phyloP scores from a whole-genome alignment of 495 filamentous ascomycete species.

The Podospora conica region DNA sequence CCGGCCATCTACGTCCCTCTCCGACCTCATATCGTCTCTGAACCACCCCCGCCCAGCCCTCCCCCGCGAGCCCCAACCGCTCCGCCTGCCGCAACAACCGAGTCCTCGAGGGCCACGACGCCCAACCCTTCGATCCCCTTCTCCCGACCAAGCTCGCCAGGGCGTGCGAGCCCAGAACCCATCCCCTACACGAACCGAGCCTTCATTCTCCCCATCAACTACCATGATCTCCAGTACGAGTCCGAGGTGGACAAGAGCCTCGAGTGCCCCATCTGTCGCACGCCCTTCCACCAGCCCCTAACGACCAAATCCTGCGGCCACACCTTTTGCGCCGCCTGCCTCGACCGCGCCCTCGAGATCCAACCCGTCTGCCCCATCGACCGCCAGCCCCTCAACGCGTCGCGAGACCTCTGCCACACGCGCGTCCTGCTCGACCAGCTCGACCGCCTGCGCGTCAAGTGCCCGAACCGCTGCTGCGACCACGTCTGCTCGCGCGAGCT shows the following conservation, averaged over 20 bases:
- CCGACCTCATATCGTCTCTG: slow-evolving; percentile 1
- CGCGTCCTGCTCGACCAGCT: slow-evolving; percentile 54
- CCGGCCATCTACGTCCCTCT: neutral
- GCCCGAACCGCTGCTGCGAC: slow-evolving; percentile 64
- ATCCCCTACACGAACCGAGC: slow-evolving; percentile 5
- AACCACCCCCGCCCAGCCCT: slow-evolving; percentile 2
- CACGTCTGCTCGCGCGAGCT: slow-evolving; percentile 57
- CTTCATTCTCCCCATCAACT: slow-evolving; percentile 40
- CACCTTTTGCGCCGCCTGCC: slow-evolving; percentile 67
- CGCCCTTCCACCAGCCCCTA: slow-evolving; percentile 65
- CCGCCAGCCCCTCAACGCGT: slow-evolving; percentile 36
- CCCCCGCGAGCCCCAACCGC: slow-evolving; percentile 6
- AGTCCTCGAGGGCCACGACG: slow-evolving; percentile 7
- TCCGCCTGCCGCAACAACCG: slow-evolving; percentile 6
- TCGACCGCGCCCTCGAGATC: slow-evolving; percentile 52
- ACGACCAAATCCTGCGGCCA: slow-evolving; percentile 58
- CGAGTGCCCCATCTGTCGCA: slow-evolving; percentile 77
- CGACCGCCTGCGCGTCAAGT: slow-evolving; percentile 68
- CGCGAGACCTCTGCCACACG: slow-evolving; percentile 21
- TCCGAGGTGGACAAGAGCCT: slow-evolving; percentile 66
- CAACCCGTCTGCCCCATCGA: slow-evolving; percentile 48
- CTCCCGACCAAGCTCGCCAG: slow-evolving; percentile 8
- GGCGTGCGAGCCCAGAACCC: neutral
- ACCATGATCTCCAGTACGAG: slow-evolving; percentile 66
- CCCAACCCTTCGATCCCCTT: slow-evolving; percentile 1